Evolutionary conservation across 345 rosid species (phyloP).

Genomic region (Hypericum androsaemum): DNA sequence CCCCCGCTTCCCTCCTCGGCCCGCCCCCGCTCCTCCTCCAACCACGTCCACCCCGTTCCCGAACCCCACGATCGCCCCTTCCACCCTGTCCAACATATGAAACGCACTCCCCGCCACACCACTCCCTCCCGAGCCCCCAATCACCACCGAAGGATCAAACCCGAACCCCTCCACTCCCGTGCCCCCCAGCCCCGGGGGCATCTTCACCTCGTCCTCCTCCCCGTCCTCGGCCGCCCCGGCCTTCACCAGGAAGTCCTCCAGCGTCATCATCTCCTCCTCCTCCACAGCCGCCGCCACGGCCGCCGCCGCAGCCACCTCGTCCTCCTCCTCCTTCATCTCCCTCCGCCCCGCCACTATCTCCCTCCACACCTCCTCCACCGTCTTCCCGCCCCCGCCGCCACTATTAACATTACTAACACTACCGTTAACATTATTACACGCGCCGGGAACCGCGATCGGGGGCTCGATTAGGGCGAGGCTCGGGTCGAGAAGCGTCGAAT

Average conservation of each 20-base stretch:
- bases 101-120: slow-evolving; percentile 27
- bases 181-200: slow-evolving; percentile 28
- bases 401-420: not conserved
- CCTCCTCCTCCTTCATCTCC: not conserved
- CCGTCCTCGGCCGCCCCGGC: not conserved
- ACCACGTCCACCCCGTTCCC: slow-evolving; percentile 32
- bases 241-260: slow-evolving; percentile 69
- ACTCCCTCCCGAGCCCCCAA: slow-evolving; percentile 45
- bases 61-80: slow-evolving; percentile 44
- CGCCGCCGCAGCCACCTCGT: not conserved
- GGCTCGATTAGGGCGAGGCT: slow-evolving; percentile 33
- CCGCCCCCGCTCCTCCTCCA: slow-evolving; percentile 23
- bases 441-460: slow-evolving; percentile 1
- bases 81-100: slow-evolving; percentile 47
- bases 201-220: slow-evolving; percentile 11
- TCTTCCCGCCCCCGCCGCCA: not conserved
- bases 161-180: slow-evolving; percentile 41
- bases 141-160: slow-evolving; percentile 31
- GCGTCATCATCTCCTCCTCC: slow-evolving; percentile 34
- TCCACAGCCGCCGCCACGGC: not conserved
- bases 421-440: not conserved
- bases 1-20: slow-evolving; percentile 18
- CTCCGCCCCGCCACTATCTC: not conserved
- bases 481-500: slow-evolving; percentile 32
- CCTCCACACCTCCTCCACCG: not conserved